phyloP scores from a whole-genome alignment of 2,329 filamentous ascomycete species.

The Arthrinium puccinioides region DNA sequence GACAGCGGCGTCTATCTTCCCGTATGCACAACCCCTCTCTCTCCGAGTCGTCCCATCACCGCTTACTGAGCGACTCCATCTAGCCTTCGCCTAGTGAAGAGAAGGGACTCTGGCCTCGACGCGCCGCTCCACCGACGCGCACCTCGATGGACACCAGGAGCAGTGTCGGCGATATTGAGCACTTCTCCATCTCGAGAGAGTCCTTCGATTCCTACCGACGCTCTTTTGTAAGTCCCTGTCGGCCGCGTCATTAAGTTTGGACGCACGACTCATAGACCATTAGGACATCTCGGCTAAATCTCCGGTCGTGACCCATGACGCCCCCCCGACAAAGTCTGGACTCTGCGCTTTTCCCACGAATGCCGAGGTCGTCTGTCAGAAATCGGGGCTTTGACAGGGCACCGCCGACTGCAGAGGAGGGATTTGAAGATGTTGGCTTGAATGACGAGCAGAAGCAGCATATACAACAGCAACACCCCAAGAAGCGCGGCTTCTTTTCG shows the following conservation, averaged over 20 bases:
- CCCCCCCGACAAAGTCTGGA: constrained; percentile 72
- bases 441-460: constrained; percentile 64
- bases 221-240: constrained; percentile 67
- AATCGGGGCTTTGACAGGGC: constrained; percentile 51
- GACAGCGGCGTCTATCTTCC: constrained; percentile 93
- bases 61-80: constrained; percentile 2
- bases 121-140: constrained; percentile 38
- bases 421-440: constrained; percentile 85
- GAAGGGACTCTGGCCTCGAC: constrained; percentile 67
- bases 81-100: constrained; percentile 87
- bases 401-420: constrained; percentile 65
- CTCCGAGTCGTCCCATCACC: background rate
- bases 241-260: too few relatives aligned
- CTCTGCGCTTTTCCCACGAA: constrained; percentile 57
- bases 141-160: constrained; percentile 45
- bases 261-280: too few relatives aligned
- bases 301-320: constrained; percentile 57
- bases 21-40: constrained; percentile 41
- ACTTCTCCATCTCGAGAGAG: constrained; percentile 90
- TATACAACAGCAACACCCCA: constrained; percentile 36
- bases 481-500: constrained; percentile 75
- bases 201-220: constrained; percentile 95
- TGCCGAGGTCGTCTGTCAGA: constrained; percentile 54
- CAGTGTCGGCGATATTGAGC: constrained; percentile 76
- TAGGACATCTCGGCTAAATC: constrained; percentile 89